These are phyloP conservation scores for Coemansia sp. DNA, from an alignment of 192 early-diverging fungal species.

Conservation along the genomic window DNA sequence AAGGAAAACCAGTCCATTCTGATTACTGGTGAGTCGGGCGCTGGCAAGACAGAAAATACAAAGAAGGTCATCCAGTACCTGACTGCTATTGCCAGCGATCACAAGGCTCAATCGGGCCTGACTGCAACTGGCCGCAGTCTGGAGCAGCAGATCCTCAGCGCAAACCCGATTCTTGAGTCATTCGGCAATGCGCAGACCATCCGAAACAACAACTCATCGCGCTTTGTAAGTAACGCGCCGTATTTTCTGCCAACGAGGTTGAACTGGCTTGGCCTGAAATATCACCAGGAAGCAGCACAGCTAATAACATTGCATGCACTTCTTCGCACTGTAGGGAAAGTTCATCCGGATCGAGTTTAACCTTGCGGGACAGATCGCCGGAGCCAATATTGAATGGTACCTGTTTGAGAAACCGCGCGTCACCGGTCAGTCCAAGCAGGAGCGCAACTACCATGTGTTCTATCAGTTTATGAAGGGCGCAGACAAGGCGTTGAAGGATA, in stretches of 20 bases:
- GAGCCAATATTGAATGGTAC: constrained; percentile 97
- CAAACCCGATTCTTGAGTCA: constrained; percentile 96
- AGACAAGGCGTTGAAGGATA: constrained; percentile 66
- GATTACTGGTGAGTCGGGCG: constrained; percentile 99
- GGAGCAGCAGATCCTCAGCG: constrained; percentile 91
- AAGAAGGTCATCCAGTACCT: constrained; percentile 99
- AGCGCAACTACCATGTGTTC: constrained; percentile 97
- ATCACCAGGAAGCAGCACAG: background rate
- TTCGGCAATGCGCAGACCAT: constrained; percentile 99
- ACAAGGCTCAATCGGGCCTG: constrained; percentile 26
- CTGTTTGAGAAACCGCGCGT: constrained; percentile 97
- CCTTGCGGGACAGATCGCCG: constrained; percentile 77
- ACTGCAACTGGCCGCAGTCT: constrained; percentile 57
- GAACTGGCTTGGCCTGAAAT: background rate
- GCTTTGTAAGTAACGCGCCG: constrained; percentile 65
- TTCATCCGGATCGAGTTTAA: constrained; percentile 99
- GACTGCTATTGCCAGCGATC: constrained; percentile 79
- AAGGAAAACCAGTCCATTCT: constrained; percentile 96
- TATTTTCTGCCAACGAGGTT: too few relatives aligned
- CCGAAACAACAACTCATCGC: constrained; percentile 97
- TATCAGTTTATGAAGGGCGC: constrained; percentile 97
- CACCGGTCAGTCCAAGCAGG: constrained; percentile 85
- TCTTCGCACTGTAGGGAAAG: constrained; percentile 66
- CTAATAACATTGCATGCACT: constrained; percentile 14
- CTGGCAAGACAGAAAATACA: constrained; percentile 99